A percentile compares a stretch with the other conserved stretches of the same genome.
Conservation (phyloP, 1,139 yeast genomes). For the Lodderomyces beijingensis region DNA sequence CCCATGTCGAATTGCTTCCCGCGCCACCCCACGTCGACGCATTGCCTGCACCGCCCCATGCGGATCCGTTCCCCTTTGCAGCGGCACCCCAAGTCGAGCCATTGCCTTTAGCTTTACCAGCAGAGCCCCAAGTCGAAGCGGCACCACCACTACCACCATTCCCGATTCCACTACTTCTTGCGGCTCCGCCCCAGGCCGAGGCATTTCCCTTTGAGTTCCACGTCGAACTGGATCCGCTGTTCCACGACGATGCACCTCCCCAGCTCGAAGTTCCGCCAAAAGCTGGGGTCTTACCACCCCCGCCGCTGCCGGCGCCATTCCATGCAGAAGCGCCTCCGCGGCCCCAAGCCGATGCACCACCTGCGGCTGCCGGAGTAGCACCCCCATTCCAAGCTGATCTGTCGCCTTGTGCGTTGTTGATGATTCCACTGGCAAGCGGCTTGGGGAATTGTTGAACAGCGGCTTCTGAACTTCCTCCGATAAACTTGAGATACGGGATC, state of each 20-base stretch:
- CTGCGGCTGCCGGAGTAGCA: conserved; percentile 31
- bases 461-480: conserved; percentile 39
- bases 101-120: conserved; percentile 19
- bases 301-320: conserved; percentile 15
- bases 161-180: conserved; percentile 25
- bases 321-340: conserved; percentile 27
- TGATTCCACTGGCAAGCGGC: conserved; percentile 12
- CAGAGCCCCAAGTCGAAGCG: conserved; percentile 17
- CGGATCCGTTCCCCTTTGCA: conserved; percentile 14
- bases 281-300: conserved; percentile 14
- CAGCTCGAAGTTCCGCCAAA: conserved; percentile 5
- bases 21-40: conserved; percentile 17
- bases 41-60: conserved; percentile 16
- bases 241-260: conserved; percentile 34
- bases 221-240: conserved; percentile 19
- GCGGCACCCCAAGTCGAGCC: conserved; percentile 26
- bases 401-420: conserved; percentile 35
- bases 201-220: conserved; percentile 16
- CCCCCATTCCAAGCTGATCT: conserved; percentile 40
- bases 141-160: conserved; percentile 13
- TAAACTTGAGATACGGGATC: conserved; percentile 77
- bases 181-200: conserved; percentile 18
- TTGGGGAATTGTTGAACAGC: conserved; percentile 15
- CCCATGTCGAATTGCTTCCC: conserved; percentile 22
- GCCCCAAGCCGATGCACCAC: conserved; percentile 20